Percentiles rank a stretch among this genome's conserved stretches.
Evolutionary conservation across 768 basidiomycete species (phyloP).

Genomic region (Termitomyces sp.): DNA sequence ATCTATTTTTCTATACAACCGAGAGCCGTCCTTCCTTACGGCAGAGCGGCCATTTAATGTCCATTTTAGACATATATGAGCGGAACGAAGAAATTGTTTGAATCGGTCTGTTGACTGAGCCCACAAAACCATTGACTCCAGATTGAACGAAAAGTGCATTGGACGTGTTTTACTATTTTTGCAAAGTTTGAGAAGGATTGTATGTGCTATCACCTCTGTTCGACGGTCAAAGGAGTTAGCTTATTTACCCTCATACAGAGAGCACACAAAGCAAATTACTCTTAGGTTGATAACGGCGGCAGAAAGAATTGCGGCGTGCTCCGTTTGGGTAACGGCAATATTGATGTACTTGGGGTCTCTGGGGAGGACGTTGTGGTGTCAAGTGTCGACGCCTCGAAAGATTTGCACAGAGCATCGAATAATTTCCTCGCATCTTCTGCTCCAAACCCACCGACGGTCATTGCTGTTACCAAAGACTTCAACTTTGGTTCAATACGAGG

Average conservation of each 20-base stretch:
- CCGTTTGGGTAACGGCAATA: constrained; percentile 5
- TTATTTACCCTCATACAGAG: too few relatives aligned
- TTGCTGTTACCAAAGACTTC: constrained; percentile 39
- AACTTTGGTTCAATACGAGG: constrained; percentile 35
- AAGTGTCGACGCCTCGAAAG: constrained; percentile 36
- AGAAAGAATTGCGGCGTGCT: neutral
- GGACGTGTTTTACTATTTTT: too few relatives aligned
- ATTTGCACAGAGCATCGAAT: constrained; percentile 43
- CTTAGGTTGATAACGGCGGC: neutral
- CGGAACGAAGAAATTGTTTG: too few relatives aligned
- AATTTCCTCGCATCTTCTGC: constrained; percentile 44
- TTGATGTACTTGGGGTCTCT: neutral
- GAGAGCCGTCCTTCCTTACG: too few relatives aligned
- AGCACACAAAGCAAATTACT: neutral
- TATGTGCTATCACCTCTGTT: neutral
- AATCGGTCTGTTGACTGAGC: too few relatives aligned
- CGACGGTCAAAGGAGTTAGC: neutral
- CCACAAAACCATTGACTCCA: neutral
- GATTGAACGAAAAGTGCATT: neutral
- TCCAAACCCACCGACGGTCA: constrained; percentile 40
- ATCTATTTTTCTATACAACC: too few relatives aligned
- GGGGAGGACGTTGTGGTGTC: constrained; percentile 17
- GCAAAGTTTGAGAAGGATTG: neutral
- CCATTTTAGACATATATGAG: too few relatives aligned
- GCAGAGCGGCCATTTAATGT: too few relatives aligned